Percentiles rank a stretch among this genome's conserved stretches.
These are phyloP conservation scores for Podospora fimiseda DNA, from an alignment of 495 filamentous ascomycete species.

Conservation along the genomic window DNA sequence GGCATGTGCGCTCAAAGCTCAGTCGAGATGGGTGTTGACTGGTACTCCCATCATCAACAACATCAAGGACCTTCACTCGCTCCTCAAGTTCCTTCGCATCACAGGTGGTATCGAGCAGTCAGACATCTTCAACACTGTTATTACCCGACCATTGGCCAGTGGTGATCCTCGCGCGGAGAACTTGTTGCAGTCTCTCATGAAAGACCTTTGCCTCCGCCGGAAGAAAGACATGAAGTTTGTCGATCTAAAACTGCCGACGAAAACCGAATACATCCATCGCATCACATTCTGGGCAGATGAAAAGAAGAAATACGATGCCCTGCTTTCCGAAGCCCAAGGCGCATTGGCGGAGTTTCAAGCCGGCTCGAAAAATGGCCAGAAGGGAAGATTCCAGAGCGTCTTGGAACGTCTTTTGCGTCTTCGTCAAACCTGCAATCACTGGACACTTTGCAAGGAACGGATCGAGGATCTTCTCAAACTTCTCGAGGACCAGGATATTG, in stretches of 20 bases:
- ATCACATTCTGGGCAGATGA: conserved; percentile 73
- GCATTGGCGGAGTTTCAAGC: conserved; percentile 56
- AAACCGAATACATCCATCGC: conserved; percentile 74
- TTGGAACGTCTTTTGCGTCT: conserved; percentile 80
- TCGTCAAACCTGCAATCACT: conserved; percentile 80
- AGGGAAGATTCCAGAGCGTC: conserved; percentile 49
- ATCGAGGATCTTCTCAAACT: conserved; percentile 62
- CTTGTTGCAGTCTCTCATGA: conserved; percentile 71
- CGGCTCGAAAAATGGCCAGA: conserved; percentile 32
- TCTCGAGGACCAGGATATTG: conserved; percentile 58
- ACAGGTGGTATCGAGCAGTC: conserved; percentile 71
- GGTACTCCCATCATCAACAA: conserved; percentile 77
- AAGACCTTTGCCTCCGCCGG: conserved; percentile 73
- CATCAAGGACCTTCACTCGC: conserved; percentile 75
- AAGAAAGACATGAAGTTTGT: conserved; percentile 89
- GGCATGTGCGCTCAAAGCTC: conserved; percentile 57
- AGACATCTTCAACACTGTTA: conserved; percentile 65
- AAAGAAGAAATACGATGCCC: conserved; percentile 69
- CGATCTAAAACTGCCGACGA: conserved; percentile 70
- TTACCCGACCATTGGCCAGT: conserved; percentile 62
- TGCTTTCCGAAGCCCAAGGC: conserved; percentile 70
- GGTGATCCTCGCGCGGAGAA: conserved; percentile 49
- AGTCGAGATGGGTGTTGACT: conserved; percentile 76
- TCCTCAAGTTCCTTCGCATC: conserved; percentile 71
- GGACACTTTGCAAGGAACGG: conserved; percentile 70